Conservation (phyloP, 139 green algal genomes). For the Mesostigma viride region DNA sequence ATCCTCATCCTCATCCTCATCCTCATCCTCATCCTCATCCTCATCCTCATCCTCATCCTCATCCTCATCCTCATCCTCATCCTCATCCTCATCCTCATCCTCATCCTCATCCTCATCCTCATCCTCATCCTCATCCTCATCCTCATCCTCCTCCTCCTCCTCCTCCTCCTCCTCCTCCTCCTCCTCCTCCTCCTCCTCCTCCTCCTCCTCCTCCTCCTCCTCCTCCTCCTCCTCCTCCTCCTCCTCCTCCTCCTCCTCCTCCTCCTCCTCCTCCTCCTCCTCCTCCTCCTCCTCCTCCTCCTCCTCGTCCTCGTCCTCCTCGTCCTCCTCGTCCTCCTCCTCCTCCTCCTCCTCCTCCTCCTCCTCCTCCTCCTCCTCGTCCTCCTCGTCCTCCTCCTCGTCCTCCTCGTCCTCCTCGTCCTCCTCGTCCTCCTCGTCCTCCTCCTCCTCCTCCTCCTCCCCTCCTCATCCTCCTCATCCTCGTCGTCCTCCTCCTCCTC, state of each 20-base stretch:
- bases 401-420: background rate
- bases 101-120: background rate
- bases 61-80: background rate
- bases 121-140: background rate
- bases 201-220: background rate
- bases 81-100: background rate
- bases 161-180: constrained; percentile 1
- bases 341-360: background rate
- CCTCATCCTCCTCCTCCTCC: background rate
- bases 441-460: background rate
- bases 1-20: background rate
- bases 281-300: background rate
- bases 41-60: background rate
- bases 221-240: background rate
- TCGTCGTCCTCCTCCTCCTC: background rate
- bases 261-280: background rate
- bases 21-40: background rate
- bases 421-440: background rate
- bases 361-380: background rate
- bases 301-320: background rate
- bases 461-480: too few species aligned
- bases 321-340: background rate
- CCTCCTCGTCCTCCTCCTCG: background rate
- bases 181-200: constrained; percentile 1
- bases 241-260: background rate